phyloP scores from a whole-genome alignment of 768 basidiomycete species.

The Leccinum rimulosum region DNA sequence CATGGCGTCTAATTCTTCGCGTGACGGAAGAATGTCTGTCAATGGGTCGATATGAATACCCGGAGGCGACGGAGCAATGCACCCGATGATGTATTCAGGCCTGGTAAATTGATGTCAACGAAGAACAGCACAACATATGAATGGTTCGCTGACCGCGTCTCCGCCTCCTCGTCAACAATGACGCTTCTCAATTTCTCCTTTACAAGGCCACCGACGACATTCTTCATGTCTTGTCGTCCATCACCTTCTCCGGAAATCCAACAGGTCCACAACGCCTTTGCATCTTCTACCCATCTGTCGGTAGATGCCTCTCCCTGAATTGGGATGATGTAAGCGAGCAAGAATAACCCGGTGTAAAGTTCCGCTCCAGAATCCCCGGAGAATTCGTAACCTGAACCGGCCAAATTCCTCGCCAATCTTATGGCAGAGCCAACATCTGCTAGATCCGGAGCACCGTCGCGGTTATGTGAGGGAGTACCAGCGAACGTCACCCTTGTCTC shows the following conservation, averaged over 20 bases:
- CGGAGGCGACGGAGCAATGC: constrained; percentile 35
- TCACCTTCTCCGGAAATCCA: constrained; percentile 19
- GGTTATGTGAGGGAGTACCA: constrained; percentile 7
- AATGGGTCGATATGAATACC: constrained; percentile 41
- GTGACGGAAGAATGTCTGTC: constrained; percentile 51
- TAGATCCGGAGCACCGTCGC: neutral
- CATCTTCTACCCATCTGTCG: constrained; percentile 17
- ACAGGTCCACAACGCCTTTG: constrained; percentile 32
- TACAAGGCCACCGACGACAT: constrained; percentile 34
- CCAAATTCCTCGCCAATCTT: constrained; percentile 14
- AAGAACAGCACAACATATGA: neutral
- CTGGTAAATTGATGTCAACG: constrained; percentile 26
- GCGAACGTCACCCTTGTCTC: constrained; percentile 13
- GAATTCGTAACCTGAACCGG: constrained; percentile 21
- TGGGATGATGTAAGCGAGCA: constrained; percentile 22
- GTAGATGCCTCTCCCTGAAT: constrained; percentile 5
- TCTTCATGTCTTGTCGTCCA: constrained; percentile 21
- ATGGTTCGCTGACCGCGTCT: constrained; percentile 30
- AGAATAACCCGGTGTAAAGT: constrained; percentile 20
- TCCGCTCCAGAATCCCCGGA: constrained; percentile 18
- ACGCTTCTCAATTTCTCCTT: constrained; percentile 42
- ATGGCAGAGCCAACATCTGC: constrained; percentile 6
- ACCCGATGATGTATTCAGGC: constrained; percentile 44
- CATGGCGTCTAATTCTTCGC: constrained; percentile 44
- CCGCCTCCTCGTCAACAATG: constrained; percentile 36